Percentiles rank a stretch among this genome's conserved stretches.
phyloP scores from a whole-genome alignment of 2,329 filamentous ascomycete genomes.

The Didymella arachidicola region DNA sequence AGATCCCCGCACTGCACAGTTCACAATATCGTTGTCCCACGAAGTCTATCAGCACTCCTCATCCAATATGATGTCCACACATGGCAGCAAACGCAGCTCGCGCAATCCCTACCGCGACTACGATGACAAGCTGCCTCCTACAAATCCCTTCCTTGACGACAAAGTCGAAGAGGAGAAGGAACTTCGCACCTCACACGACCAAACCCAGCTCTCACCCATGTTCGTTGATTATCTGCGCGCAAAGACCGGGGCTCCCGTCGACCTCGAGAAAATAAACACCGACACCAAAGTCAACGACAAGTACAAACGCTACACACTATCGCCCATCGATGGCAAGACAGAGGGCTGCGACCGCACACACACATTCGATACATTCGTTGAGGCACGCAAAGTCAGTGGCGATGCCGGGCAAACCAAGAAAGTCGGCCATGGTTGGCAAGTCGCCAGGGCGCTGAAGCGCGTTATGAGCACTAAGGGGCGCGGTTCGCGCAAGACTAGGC shows the following conservation, averaged over 20 bases:
- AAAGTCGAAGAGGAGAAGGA: constrained; percentile 3
- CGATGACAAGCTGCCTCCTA: constrained; percentile 7
- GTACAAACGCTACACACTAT: constrained; percentile 16
- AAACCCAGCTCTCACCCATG: constrained; percentile 20
- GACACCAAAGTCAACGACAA: constrained; percentile 7
- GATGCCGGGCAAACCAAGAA: constrained; percentile 15
- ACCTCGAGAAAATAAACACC: constrained; percentile 10
- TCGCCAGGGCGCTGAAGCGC: constrained; percentile 16
- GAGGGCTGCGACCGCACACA: constrained; percentile 21
- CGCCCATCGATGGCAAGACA: constrained; percentile 27
- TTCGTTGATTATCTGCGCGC: constrained; percentile 18
- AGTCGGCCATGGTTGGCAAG: constrained; percentile 21
- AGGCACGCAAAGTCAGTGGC: constrained; percentile 13
- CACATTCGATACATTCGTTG: constrained; percentile 27
- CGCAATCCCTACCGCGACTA: constrained; percentile 19
- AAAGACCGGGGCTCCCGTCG: constrained; percentile 13
- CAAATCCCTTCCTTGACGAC: constrained; percentile 16
- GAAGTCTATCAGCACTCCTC: constrained; percentile 6
- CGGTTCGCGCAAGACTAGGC: constrained; percentile 10
- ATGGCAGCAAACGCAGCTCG: constrained; percentile 15
- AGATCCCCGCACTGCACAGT: constrained; percentile 8
- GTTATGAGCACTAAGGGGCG: constrained; percentile 18
- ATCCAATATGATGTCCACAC: constrained; percentile 16
- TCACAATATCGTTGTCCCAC: constrained; percentile 8
- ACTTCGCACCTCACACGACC: constrained; percentile 7